phyloP scores from a whole-genome alignment of 495 filamentous ascomycete species.

The Aspergillus ostianus region DNA sequence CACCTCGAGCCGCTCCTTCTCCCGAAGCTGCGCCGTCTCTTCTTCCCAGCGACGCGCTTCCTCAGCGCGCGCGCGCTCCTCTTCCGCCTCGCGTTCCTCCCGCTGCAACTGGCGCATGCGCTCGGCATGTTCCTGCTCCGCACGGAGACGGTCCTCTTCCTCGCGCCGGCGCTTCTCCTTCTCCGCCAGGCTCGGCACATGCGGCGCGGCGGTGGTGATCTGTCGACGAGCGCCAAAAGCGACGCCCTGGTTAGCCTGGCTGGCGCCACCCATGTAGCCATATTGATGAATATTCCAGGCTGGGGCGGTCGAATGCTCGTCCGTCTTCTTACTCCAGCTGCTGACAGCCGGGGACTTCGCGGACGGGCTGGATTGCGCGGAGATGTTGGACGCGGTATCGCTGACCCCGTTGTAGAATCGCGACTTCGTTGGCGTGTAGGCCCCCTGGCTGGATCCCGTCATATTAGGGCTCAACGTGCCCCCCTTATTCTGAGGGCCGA shows the following conservation, averaged over 20 bases:
- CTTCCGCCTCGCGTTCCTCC: slow-evolving; percentile 73
- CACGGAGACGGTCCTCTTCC: slow-evolving; percentile 60
- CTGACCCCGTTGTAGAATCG: slow-evolving; percentile 70
- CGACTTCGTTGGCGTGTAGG: slow-evolving; percentile 35
- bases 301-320: slow-evolving; percentile 76
- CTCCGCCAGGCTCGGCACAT: slow-evolving; percentile 71
- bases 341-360: slow-evolving; percentile 64
- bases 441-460: slow-evolving; percentile 57
- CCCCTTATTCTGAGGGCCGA: slow-evolving; percentile 62
- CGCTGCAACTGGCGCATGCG: slow-evolving; percentile 56
- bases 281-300: slow-evolving; percentile 99
- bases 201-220: slow-evolving; percentile 79
- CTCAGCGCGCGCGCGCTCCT: slow-evolving; percentile 56
- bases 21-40: slow-evolving; percentile 65
- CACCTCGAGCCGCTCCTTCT: slow-evolving; percentile 63
- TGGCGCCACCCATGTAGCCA: slow-evolving; percentile 97
- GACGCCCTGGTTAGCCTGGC: slow-evolving; percentile 91
- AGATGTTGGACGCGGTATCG: slow-evolving; percentile 54
- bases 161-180: slow-evolving; percentile 61
- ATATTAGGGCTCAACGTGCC: slow-evolving; percentile 64
- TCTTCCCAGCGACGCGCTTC: slow-evolving; percentile 81
- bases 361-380: slow-evolving; percentile 58
- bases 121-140: slow-evolving; percentile 66
- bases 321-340: slow-evolving; percentile 84
- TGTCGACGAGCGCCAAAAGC: slow-evolving; percentile 88